These are phyloP conservation scores for Penicillium ucsense DNA, from an alignment of 495 filamentous ascomycete species.

Conservation along the genomic window DNA sequence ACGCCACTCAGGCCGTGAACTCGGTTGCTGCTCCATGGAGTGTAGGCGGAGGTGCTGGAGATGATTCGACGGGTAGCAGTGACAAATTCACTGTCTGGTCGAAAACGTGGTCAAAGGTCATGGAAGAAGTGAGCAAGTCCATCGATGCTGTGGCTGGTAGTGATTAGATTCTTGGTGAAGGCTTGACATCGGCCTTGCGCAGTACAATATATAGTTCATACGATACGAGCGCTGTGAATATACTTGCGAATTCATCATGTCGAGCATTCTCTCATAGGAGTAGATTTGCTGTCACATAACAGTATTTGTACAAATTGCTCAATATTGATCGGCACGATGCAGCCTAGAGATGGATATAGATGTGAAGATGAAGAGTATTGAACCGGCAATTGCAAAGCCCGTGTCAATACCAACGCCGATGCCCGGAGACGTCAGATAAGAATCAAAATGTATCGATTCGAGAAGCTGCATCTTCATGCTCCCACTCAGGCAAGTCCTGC, in stretches of 20 bases:
- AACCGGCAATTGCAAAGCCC: neutral
- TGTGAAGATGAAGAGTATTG: constrained; percentile 5
- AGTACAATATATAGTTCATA: neutral
- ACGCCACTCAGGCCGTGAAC: constrained; percentile 22
- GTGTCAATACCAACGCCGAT: too few relatives aligned
- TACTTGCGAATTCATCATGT: too few relatives aligned
- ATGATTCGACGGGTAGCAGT: constrained; percentile 6
- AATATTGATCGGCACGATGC: too few relatives aligned
- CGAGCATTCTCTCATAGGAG: too few relatives aligned
- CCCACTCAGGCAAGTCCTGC: constrained; percentile 42
- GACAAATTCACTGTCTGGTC: constrained; percentile 42
- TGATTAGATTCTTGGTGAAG: neutral
- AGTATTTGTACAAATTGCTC: too few relatives aligned
- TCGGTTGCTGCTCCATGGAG: constrained; percentile 20
- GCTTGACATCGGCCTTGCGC: too few relatives aligned
- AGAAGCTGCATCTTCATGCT: constrained; percentile 13
- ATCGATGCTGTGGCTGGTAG: constrained; percentile 5
- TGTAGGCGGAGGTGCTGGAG: neutral
- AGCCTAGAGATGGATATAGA: constrained; percentile 1
- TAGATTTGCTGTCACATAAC: too few relatives aligned
- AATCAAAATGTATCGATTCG: neutral
- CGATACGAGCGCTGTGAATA: too few relatives aligned
- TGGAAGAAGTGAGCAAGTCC: constrained; percentile 32
- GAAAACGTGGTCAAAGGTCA: constrained; percentile 39
- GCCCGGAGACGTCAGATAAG: neutral